Percentiles rank a stretch among this genome's conserved stretches.
Evolutionary conservation across 2,329 filamentous ascomycete species (phyloP).

Genomic region (Xylariaceae sp.): DNA sequence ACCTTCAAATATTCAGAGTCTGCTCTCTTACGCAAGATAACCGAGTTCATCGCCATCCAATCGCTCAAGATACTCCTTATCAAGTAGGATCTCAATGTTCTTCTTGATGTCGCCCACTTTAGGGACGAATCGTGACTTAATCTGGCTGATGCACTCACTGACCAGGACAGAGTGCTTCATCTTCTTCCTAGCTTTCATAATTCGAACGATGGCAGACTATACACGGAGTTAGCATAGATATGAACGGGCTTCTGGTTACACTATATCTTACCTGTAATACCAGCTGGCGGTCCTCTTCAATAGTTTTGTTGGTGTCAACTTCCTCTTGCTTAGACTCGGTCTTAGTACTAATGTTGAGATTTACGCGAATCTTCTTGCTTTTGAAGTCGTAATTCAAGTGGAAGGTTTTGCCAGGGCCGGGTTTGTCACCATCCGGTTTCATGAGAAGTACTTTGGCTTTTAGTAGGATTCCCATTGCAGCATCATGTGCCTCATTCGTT

Average conservation of each 20-base stretch:
- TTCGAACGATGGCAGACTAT: conserved; percentile 96
- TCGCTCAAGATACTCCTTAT: conserved; percentile 98
- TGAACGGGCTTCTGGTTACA: neutral
- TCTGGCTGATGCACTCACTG: conserved; percentile 94
- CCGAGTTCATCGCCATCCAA: conserved; percentile 93
- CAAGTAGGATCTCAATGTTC: conserved; percentile 96
- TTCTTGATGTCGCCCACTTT: conserved; percentile 98
- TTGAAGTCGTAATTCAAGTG: conserved; percentile 94
- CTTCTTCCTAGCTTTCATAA: conserved; percentile 99
- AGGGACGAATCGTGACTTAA: conserved; percentile 89
- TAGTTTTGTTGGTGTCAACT: conserved; percentile 98
- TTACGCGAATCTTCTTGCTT: conserved; percentile 97
- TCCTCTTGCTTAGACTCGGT: conserved; percentile 96
- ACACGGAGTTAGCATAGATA: conserved; percentile 20
- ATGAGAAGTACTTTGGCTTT: conserved; percentile 90
- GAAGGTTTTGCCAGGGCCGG: conserved; percentile 79
- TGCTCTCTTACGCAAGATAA: conserved; percentile 78
- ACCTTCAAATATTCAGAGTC: neutral
- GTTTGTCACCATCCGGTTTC: conserved; percentile 74
- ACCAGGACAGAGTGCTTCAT: conserved; percentile 98
- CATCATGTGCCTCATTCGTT: conserved; percentile 82
- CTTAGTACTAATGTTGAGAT: conserved; percentile 93
- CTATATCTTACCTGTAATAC: conserved; percentile 82
- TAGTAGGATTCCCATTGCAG: conserved; percentile 82
- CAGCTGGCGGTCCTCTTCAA: conserved; percentile 96